These are phyloP conservation scores for Hippophae tibetana DNA, from an alignment of 306 rosid species.

Conservation along the genomic window DNA sequence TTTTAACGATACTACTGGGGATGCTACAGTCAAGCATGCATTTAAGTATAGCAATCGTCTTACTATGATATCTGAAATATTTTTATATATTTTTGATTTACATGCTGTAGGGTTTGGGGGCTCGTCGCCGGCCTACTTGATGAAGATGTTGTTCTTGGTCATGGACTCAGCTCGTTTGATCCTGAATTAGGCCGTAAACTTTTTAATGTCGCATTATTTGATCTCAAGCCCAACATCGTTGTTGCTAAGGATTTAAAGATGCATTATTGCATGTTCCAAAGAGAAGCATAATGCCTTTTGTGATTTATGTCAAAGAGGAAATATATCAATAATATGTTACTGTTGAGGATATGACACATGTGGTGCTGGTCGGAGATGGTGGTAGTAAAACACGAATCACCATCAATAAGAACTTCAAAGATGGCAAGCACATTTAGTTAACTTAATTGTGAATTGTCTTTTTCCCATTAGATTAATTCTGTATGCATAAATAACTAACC, in stretches of 20 bases:
- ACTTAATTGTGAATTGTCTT: too few species aligned
- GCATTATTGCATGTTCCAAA: constrained; percentile 45
- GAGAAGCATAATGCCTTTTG: constrained; percentile 19
- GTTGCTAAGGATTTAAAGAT: constrained; percentile 57
- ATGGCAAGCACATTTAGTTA: constrained; percentile 18
- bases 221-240: constrained; percentile 20
- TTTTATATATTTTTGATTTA: constrained; percentile 17
- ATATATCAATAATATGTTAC: constrained; percentile 42
- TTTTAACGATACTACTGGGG: constrained; percentile 34
- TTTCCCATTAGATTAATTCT: too few species aligned
- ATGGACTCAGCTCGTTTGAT: constrained; percentile 22
- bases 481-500: too few species aligned
- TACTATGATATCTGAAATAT: constrained; percentile 44
- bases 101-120: background rate
- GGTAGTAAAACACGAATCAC: constrained; percentile 45
- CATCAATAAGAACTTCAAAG: constrained; percentile 43
- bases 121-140: constrained; percentile 18
- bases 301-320: constrained; percentile 59
- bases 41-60: constrained; percentile 49
- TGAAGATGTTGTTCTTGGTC: constrained; percentile 13
- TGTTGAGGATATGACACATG: constrained; percentile 32
- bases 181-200: constrained; percentile 23
- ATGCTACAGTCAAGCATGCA: constrained; percentile 35
- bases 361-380: constrained; percentile 64
- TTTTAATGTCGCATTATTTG: constrained; percentile 1